These are phyloP conservation scores for Eutrema yunnanense DNA, from an alignment of 345 rosid species.

Conservation along the genomic window DNA sequence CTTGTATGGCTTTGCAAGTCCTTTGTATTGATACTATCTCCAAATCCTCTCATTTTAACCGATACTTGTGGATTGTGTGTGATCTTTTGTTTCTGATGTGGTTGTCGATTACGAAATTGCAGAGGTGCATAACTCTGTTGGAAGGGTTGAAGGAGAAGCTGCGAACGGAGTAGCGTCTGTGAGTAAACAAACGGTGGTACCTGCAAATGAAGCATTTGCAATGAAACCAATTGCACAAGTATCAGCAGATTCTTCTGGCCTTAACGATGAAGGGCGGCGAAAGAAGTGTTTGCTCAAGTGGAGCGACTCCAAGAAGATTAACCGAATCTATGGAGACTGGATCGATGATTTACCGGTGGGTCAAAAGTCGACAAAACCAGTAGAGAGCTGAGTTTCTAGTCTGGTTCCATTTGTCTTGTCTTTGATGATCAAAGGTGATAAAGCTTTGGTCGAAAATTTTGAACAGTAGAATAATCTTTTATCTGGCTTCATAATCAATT, in stretches of 20 bases:
- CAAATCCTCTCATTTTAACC: background rate
- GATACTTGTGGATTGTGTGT: conserved; percentile 1
- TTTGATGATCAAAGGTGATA: conserved; percentile 22
- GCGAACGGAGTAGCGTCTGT: conserved; percentile 25
- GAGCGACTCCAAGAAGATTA: conserved; percentile 80
- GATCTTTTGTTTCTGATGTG: conserved; percentile 4
- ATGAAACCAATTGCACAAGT: conserved; percentile 20
- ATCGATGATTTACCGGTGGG: conserved; percentile 76
- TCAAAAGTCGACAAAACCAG: conserved; percentile 37
- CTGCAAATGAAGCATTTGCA: conserved; percentile 39
- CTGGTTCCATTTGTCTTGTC: conserved; percentile 10
- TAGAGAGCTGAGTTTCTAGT: conserved; percentile 40
- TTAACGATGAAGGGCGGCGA: conserved; percentile 43
- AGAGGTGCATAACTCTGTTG: conserved; percentile 58
- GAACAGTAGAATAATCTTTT: conserved; percentile 17
- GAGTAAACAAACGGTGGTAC: conserved; percentile 34
- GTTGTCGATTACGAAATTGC: conserved; percentile 16
- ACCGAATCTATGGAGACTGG: conserved; percentile 90
- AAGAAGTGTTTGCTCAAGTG: conserved; percentile 67
- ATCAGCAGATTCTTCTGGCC: conserved; percentile 27
- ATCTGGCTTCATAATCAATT: conserved; percentile 17
- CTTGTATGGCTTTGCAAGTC: background rate
- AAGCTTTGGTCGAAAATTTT: conserved; percentile 30
- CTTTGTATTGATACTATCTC: background rate
- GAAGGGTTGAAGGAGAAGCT: conserved; percentile 55